These are phyloP conservation scores for Parafenestella ontariensis DNA, from an alignment of 2,329 filamentous ascomycete species.

Conservation along the genomic window DNA sequence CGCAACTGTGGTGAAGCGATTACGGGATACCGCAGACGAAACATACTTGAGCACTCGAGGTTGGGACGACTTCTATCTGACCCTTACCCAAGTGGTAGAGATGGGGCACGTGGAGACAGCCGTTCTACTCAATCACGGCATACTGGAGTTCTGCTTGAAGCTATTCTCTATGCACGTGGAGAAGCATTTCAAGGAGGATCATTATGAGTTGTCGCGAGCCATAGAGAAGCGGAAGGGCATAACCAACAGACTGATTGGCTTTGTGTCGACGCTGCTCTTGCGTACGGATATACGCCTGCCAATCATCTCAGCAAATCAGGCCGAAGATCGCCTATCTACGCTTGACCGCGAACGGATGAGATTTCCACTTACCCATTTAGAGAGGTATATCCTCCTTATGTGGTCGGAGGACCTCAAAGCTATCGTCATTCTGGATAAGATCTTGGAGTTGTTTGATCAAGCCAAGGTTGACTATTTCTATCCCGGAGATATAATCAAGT, in stretches of 20 bases:
- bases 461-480: conserved; percentile 39
- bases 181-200: conserved; percentile 12
- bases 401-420: conserved; percentile 42
- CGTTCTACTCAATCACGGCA: conserved; percentile 31
- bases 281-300: conserved; percentile 35
- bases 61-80: conserved; percentile 48
- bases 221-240: conserved; percentile 42
- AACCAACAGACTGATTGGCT: conserved; percentile 41
- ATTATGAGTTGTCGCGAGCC: conserved; percentile 34
- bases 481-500: conserved; percentile 44
- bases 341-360: conserved; percentile 29
- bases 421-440: conserved; percentile 43
- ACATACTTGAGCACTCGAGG: conserved; percentile 30
- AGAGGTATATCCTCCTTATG: conserved; percentile 27
- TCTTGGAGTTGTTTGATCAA: conserved; percentile 43
- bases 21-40: conserved; percentile 32
- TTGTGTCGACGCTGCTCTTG: conserved; percentile 36
- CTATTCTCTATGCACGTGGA: conserved; percentile 40
- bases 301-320: conserved; percentile 3
- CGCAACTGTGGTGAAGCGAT: conserved; percentile 18
- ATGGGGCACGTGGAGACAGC: conserved; percentile 40
- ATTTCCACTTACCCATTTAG: conserved; percentile 37
- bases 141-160: conserved; percentile 39
- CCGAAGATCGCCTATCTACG: conserved; percentile 24
- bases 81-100: conserved; percentile 36